phyloP scores from a whole-genome alignment of 106 monocot species.

The Dioscorea dumetorum region DNA sequence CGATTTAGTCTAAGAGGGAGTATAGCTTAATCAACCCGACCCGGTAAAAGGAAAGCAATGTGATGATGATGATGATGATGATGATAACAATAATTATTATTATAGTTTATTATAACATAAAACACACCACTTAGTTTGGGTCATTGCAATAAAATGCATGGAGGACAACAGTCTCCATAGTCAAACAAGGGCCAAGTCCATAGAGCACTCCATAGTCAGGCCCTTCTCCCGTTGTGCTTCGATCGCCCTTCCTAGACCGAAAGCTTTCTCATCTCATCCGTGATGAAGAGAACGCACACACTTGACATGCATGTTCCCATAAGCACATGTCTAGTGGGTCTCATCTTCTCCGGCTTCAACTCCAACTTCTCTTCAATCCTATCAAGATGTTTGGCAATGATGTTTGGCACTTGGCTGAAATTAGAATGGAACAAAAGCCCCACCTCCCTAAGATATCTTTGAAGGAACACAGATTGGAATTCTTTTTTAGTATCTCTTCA shows the following conservation, averaged over 20 bases:
- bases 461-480: neutral
- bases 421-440: neutral
- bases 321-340: conserved; percentile 5
- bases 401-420: neutral
- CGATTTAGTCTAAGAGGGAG: too few relatives aligned
- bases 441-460: neutral
- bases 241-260: neutral
- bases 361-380: neutral
- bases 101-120: too few relatives aligned
- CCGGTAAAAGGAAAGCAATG: too few relatives aligned
- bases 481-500: neutral
- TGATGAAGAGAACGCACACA: neutral
- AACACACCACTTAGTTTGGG: too few relatives aligned
- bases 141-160: neutral
- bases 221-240: conserved; percentile 1
- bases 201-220: neutral
- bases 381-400: neutral
- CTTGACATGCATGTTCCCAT: conserved; percentile 13
- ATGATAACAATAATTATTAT: too few relatives aligned
- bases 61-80: too few relatives aligned
- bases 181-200: conserved; percentile 4
- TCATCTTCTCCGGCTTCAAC: conserved; percentile 1
- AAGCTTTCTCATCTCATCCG: neutral
- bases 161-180: neutral
- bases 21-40: too few relatives aligned